A percentile compares a stretch with the other conserved stretches of the same genome.
Conservation (phyloP, 2,329 filamentous ascomycete genomes). For the Bretziella fagacearum region DNA sequence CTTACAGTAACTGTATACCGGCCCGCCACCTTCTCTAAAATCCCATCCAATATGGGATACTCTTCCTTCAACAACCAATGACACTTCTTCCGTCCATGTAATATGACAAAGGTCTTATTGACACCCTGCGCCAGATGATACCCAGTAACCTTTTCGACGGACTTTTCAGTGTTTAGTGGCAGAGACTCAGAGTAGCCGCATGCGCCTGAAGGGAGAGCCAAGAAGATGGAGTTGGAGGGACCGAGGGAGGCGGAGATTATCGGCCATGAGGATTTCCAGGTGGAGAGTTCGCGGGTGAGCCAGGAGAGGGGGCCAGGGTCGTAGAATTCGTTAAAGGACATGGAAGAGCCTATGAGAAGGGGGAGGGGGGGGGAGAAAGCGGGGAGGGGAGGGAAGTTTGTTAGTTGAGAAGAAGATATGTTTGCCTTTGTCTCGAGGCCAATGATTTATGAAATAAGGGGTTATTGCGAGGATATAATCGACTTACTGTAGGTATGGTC, state of each 20-base stretch:
- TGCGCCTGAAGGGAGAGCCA: neutral
- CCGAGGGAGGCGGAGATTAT: constrained; percentile 7
- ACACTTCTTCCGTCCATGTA: constrained; percentile 4
- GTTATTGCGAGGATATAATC: no score
- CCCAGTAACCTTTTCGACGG: neutral
- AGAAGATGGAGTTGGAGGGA: constrained; percentile 1
- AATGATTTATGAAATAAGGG: no score
- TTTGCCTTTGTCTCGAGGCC: no score
- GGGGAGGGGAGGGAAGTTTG: neutral
- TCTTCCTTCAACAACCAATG: constrained; percentile 4
- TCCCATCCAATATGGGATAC: constrained; percentile 4
- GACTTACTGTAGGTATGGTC: constrained; percentile 12
- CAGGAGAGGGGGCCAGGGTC: constrained; percentile 9
- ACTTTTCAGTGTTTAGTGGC: constrained; percentile 1
- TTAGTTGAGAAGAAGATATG: no score
- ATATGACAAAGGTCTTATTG: constrained; percentile 3
- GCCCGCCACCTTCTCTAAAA: constrained; percentile 8
- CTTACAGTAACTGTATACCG: constrained; percentile 10
- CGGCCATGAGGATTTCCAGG: constrained; percentile 5
- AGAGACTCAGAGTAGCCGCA: constrained; percentile 4
- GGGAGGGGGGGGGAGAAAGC: no score
- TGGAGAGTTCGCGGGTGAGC: constrained; percentile 6
- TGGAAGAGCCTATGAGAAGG: constrained; percentile 11
- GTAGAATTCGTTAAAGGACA: constrained; percentile 12
- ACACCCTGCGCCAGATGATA: constrained; percentile 6